Percentiles rank a stretch among this genome's conserved stretches.
phyloP scores from a whole-genome alignment of 352 stramenopile species.

The Phytophthora rubi region DNA sequence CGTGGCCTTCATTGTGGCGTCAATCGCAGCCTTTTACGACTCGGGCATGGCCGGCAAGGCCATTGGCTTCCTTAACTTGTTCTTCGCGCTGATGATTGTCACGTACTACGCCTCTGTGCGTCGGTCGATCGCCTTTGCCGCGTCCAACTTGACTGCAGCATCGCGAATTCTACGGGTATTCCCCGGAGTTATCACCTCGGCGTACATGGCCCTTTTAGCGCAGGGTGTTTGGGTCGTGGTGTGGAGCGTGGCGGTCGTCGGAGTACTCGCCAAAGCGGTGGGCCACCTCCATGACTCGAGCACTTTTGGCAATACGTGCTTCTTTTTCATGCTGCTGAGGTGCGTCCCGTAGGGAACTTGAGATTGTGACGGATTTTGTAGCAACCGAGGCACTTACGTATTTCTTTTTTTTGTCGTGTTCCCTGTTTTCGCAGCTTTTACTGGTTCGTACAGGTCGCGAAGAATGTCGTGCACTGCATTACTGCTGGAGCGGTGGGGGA shows the following conservation, averaged over 20 bases:
- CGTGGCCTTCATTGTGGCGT: constrained; percentile 53
- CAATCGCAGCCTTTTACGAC: constrained; percentile 69
- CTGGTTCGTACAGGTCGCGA: constrained; percentile 87
- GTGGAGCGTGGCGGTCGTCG: constrained; percentile 79
- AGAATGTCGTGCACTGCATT: constrained; percentile 89
- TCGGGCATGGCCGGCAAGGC: constrained; percentile 77
- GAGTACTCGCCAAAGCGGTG: constrained; percentile 69
- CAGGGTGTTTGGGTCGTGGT: constrained; percentile 79
- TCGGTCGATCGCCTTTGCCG: constrained; percentile 80
- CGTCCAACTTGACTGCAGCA: constrained; percentile 75
- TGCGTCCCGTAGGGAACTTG: constrained; percentile 31
- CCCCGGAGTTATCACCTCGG: constrained; percentile 67
- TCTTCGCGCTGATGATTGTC: constrained; percentile 66
- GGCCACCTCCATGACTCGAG: constrained; percentile 56
- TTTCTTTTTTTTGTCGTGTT: not conserved
- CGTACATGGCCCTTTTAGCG: constrained; percentile 67
- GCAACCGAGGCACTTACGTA: not conserved
- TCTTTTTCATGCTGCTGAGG: constrained; percentile 90
- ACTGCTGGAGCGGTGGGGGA: constrained; percentile 80
- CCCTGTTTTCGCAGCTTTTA: constrained; percentile 53
- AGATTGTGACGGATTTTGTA: not conserved
- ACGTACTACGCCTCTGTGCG: constrained; percentile 73
- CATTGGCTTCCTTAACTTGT: constrained; percentile 85
- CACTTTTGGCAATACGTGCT: constrained; percentile 71
- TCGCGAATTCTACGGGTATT: constrained; percentile 80